Conservation (phyloP, 1,284 basidiomycete genomes). For the Melampsora abietis-canadensis region DNA sequence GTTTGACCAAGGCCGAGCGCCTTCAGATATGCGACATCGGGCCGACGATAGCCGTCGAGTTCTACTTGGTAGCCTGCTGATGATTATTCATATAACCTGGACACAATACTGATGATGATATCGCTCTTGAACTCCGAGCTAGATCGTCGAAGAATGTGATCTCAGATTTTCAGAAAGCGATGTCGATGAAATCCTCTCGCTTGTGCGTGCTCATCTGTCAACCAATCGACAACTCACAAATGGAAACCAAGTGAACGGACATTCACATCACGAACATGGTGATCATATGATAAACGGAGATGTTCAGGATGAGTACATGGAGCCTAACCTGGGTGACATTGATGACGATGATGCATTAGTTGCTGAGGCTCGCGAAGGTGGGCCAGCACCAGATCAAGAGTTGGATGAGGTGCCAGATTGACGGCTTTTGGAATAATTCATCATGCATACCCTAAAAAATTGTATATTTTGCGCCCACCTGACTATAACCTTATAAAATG, state of each 20-base stretch:
- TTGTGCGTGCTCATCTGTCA: constrained; percentile 18
- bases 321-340: constrained; percentile 31
- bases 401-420: constrained; percentile 38
- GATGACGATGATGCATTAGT: constrained; percentile 42
- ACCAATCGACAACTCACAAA: constrained; percentile 4
- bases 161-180: constrained; percentile 33
- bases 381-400: constrained; percentile 33
- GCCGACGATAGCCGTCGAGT: constrained; percentile 33
- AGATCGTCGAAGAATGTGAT: constrained; percentile 44
- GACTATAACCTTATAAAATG: not conserved
- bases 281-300: constrained; percentile 14
- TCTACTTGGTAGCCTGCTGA: constrained; percentile 20
- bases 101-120: too few relatives aligned
- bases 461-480: not conserved
- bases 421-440: not conserved
- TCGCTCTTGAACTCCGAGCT: too few relatives aligned
- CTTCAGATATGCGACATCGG: constrained; percentile 43
- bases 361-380: constrained; percentile 32
- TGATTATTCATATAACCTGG: not conserved
- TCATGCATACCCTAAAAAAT: too few relatives aligned
- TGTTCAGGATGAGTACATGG: not conserved
- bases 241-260: not conserved
- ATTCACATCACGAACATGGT: not conserved
- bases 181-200: constrained; percentile 26
- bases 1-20: constrained; percentile 36